These are phyloP conservation scores for Geosmithia morbida DNA, from an alignment of 2,329 filamentous ascomycete genomes.

Conservation along the genomic window DNA sequence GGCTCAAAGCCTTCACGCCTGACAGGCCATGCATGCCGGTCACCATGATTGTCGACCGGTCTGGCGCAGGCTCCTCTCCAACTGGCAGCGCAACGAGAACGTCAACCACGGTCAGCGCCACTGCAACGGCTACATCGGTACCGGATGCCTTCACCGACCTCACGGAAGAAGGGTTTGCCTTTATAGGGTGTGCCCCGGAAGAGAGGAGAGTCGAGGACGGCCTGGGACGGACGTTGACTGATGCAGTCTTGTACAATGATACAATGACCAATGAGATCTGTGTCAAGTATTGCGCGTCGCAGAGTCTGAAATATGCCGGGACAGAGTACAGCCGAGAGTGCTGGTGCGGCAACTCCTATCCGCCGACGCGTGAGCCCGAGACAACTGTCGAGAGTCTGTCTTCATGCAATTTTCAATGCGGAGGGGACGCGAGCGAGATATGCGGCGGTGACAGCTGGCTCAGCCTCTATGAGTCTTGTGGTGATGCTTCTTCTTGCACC, in stretches of 20 bases:
- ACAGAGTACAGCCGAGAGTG: conserved; percentile 9
- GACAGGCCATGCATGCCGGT: background rate
- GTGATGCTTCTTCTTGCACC: no score
- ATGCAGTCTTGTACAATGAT: no score
- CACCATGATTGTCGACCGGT: background rate
- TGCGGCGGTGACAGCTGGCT: no score
- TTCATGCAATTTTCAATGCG: background rate
- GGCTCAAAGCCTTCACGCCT: background rate
- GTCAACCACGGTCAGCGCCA: background rate
- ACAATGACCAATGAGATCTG: no score
- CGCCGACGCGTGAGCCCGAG: background rate
- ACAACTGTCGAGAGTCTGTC: conserved; percentile 3
- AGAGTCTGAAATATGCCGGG: conserved; percentile 6
- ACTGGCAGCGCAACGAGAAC: background rate
- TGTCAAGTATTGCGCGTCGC: conserved; percentile 2
- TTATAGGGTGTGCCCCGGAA: background rate
- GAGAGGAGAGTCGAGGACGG: background rate
- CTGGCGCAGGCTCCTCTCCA: background rate
- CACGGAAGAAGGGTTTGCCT: background rate
- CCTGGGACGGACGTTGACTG: background rate
- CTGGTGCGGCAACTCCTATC: conserved; percentile 8
- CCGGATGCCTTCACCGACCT: background rate
- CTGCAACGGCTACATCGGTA: background rate
- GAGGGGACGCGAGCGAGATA: no score
- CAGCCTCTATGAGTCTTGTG: no score